Conservation (phyloP, 805 yeast genomes). For the Scheffersomyces stipitis region DNA sequence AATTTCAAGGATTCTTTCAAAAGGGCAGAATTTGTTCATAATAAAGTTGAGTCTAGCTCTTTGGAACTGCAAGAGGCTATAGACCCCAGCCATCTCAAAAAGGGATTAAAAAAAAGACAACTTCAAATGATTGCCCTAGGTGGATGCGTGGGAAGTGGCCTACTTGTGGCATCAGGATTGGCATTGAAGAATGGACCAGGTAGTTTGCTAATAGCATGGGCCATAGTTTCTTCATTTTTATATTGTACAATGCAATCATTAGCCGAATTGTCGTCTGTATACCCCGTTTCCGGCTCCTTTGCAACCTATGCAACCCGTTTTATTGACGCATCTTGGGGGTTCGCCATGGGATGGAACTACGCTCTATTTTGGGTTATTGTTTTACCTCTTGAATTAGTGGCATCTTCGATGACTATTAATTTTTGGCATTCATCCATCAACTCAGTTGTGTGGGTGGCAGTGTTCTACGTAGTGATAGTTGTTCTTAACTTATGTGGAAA, state of each 20-base stretch:
- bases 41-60: slow-evolving; percentile 2
- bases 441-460: slow-evolving; percentile 42
- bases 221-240: slow-evolving; percentile 37
- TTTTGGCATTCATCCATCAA: slow-evolving; percentile 41
- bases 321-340: slow-evolving; percentile 45
- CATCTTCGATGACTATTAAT: slow-evolving; percentile 39
- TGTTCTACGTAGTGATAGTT: slow-evolving; percentile 37
- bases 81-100: slow-evolving; percentile 13
- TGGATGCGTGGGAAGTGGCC: slow-evolving; percentile 44
- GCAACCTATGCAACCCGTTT: slow-evolving; percentile 41
- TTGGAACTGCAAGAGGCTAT: slow-evolving; percentile 8
- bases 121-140: slow-evolving; percentile 41
- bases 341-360: slow-evolving; percentile 47
- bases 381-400: slow-evolving; percentile 43
- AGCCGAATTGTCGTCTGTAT: slow-evolving; percentile 38
- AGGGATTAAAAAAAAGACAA: slow-evolving; percentile 30
- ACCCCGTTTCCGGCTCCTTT: slow-evolving; percentile 42
- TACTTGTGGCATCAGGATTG: slow-evolving; percentile 39
- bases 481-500: slow-evolving; percentile 35
- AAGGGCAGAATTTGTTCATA: slow-evolving; percentile 19
- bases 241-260: slow-evolving; percentile 45
- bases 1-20: slow-evolving; percentile 28
- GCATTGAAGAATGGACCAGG: slow-evolving; percentile 37
- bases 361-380: slow-evolving; percentile 46
- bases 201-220: slow-evolving; percentile 37